Conservation (phyloP, 2,329 filamentous ascomycete genomes). For the Malbranchea cinnamomea region DNA sequence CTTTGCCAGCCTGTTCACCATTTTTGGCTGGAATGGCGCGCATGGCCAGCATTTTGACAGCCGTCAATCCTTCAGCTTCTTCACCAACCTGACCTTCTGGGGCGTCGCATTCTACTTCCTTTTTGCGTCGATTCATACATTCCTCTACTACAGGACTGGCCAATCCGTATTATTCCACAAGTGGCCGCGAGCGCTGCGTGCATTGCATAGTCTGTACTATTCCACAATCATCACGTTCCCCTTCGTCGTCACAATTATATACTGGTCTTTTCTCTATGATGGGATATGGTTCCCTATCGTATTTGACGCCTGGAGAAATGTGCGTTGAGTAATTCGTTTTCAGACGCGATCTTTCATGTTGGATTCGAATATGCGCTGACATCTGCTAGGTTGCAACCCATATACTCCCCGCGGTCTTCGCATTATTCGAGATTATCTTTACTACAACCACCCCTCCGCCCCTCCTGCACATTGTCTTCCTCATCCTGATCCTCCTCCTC, state of each 20-base stretch:
- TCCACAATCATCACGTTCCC: constrained; percentile 48
- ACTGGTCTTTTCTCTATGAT: constrained; percentile 48
- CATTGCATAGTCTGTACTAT: constrained; percentile 50
- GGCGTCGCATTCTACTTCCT: constrained; percentile 67
- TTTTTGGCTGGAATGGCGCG: constrained; percentile 50
- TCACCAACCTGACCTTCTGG: constrained; percentile 73
- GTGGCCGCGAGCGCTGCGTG: constrained; percentile 47
- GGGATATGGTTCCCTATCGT: constrained; percentile 35
- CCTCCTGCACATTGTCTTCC: constrained; percentile 50
- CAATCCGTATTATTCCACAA: constrained; percentile 40
- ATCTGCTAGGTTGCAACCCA: constrained; percentile 49
- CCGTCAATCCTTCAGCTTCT: constrained; percentile 56
- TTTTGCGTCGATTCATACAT: constrained; percentile 52
- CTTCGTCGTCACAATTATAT: constrained; percentile 55
- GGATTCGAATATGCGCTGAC: neutral
- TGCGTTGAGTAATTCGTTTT: constrained; percentile 12
- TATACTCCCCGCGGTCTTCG: constrained; percentile 56
- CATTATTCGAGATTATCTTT: constrained; percentile 59
- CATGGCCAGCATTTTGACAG: constrained; percentile 35
- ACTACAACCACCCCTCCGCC: constrained; percentile 49
- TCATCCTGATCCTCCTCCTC: constrained; percentile 53
- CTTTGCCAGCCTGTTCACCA: constrained; percentile 54
- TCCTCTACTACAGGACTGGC: constrained; percentile 45
- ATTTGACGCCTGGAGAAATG: constrained; percentile 42
- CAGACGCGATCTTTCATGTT: constrained; percentile 3